A percentile compares a stretch with the other conserved stretches of the same genome.
These are phyloP conservation scores for Bacidia gigantensis DNA, from an alignment of 495 filamentous ascomycete species.

Conservation along the genomic window DNA sequence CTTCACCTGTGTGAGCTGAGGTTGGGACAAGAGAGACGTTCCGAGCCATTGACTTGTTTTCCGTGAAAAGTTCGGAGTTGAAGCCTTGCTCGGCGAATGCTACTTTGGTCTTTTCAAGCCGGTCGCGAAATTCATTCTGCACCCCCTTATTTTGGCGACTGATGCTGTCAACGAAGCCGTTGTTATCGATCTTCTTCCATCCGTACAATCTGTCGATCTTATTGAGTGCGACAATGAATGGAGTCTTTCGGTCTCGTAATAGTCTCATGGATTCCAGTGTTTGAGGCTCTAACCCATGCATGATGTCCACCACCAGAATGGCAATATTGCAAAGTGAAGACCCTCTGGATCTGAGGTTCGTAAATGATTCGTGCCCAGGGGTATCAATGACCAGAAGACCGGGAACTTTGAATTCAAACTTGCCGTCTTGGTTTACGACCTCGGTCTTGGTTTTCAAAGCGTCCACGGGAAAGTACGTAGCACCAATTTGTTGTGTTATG, in stretches of 20 bases:
- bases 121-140: constrained; percentile 86
- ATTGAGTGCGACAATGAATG: constrained; percentile 97
- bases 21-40: constrained; percentile 93
- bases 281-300: constrained; percentile 98
- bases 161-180: constrained; percentile 90
- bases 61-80: constrained; percentile 91
- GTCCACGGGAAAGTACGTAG: constrained; percentile 97
- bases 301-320: constrained; percentile 98
- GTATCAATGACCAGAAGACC: constrained; percentile 97
- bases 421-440: constrained; percentile 81
- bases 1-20: constrained; percentile 93
- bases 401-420: constrained; percentile 94
- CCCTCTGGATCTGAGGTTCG: constrained; percentile 88
- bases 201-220: constrained; percentile 99
- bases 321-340: constrained; percentile 98
- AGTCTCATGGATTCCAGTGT: constrained; percentile 95
- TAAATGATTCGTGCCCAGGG: constrained; percentile 99
- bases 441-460: constrained; percentile 80
- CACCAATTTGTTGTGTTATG: constrained; percentile 99
- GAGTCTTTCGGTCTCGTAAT: constrained; percentile 84
- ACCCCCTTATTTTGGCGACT: constrained; percentile 83
- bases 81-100: constrained; percentile 94
- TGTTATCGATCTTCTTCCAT: constrained; percentile 97
- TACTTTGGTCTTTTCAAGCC: constrained; percentile 80
- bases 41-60: constrained; percentile 93